A percentile compares a stretch with the other conserved stretches of the same genome.
These are phyloP conservation scores for Boletus vinaceobasis DNA, from an alignment of 768 basidiomycete species.

Conservation along the genomic window DNA sequence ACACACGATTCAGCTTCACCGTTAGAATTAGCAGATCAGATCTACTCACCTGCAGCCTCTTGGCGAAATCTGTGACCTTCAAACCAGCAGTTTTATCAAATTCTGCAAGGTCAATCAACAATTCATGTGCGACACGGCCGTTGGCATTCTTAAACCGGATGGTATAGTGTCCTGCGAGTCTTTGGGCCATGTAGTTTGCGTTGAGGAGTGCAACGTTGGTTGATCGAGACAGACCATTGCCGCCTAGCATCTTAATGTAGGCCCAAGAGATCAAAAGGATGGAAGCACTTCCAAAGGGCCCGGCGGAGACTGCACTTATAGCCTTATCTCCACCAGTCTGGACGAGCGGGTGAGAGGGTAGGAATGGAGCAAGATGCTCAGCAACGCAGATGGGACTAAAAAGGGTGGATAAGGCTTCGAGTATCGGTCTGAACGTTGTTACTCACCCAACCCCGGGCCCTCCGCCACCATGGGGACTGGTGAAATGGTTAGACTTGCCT, in stretches of 20 bases:
- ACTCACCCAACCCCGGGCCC: constrained; percentile 91
- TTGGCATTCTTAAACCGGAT: constrained; percentile 89
- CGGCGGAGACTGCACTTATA: constrained; percentile 87
- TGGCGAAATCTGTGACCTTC: constrained; percentile 96
- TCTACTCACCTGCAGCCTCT: constrained; percentile 76
- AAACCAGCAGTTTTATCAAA: constrained; percentile 87
- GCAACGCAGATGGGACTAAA: constrained; percentile 87
- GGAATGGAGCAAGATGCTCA: constrained; percentile 90
- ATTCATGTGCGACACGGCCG: constrained; percentile 91
- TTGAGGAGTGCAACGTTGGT: constrained; percentile 87
- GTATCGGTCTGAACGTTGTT: background rate
- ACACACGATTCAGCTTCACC: background rate
- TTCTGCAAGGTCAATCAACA: constrained; percentile 92
- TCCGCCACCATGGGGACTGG: constrained; percentile 92
- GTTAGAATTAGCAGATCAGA: background rate
- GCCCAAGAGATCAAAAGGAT: constrained; percentile 98
- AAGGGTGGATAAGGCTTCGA: background rate
- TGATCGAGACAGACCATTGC: constrained; percentile 79
- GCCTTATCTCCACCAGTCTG: constrained; percentile 61
- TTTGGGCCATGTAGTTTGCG: constrained; percentile 95
- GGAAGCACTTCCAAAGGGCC: constrained; percentile 92
- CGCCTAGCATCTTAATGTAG: constrained; percentile 99
- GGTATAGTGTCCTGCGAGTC: constrained; percentile 80
- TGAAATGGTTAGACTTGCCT: background rate
- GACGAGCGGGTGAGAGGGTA: constrained; percentile 82